Conservation (phyloP, 805 yeast genomes). For the Suhomyces sp. region DNA sequence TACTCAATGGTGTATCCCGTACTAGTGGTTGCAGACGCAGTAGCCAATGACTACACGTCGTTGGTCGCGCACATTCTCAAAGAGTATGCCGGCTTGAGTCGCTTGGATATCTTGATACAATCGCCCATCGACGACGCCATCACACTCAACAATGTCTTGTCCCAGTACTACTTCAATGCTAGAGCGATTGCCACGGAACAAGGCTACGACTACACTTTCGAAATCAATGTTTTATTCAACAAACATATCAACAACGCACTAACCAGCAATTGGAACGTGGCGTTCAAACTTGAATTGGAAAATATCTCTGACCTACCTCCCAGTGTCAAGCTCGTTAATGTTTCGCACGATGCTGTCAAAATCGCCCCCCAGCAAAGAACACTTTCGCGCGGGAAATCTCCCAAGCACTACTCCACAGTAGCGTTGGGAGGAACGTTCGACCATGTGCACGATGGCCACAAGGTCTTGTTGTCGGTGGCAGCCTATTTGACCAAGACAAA, state of each 20-base stretch:
- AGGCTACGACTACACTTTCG: slow-evolving; percentile 24
- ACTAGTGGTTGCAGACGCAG: slow-evolving; percentile 1
- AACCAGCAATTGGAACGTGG: background rate
- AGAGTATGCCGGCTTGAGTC: background rate
- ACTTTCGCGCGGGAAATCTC: background rate
- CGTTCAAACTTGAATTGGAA: background rate
- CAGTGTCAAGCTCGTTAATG: background rate
- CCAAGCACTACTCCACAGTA: slow-evolving; percentile 19
- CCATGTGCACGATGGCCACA: slow-evolving; percentile 94
- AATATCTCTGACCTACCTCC: background rate
- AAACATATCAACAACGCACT: background rate
- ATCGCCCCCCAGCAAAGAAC: background rate
- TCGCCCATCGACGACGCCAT: slow-evolving; percentile 17
- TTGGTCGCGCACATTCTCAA: slow-evolving; percentile 9
- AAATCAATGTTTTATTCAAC: slow-evolving; percentile 30
- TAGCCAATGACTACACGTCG: slow-evolving; percentile 6
- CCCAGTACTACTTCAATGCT: slow-evolving; percentile 25
- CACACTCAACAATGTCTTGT: slow-evolving; percentile 26
- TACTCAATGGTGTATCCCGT: slow-evolving; percentile 4
- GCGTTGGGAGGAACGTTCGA: slow-evolving; percentile 98
- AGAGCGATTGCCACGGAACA: slow-evolving; percentile 17
- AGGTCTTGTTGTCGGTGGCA: slow-evolving; percentile 71
- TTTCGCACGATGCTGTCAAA: background rate
- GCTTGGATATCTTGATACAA: slow-evolving; percentile 25
- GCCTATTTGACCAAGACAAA: slow-evolving; percentile 53